These are phyloP conservation scores for Malus orientalis DNA, from an alignment of 306 rosid genomes.

Conservation along the genomic window DNA sequence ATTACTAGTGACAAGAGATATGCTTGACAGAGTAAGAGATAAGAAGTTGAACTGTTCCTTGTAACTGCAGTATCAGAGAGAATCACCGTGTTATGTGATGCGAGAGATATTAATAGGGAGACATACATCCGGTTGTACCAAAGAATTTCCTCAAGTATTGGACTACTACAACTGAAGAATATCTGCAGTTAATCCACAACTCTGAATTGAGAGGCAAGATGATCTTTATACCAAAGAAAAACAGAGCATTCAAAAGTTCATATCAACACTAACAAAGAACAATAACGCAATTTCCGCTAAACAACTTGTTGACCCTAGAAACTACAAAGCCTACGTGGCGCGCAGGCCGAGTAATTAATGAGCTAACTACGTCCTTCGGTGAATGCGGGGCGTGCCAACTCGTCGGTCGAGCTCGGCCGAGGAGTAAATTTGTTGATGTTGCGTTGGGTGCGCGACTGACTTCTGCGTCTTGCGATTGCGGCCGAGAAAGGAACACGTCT, in stretches of 20 bases:
- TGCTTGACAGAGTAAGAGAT: slow-evolving; percentile 2
- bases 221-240: background rate
- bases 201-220: background rate
- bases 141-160: background rate
- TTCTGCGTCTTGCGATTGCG: too few relatives aligned
- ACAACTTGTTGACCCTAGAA: background rate
- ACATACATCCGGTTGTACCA: background rate
- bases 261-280: background rate
- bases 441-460: too few relatives aligned
- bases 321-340: too few relatives aligned
- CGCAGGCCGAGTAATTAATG: too few relatives aligned
- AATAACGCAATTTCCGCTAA: background rate
- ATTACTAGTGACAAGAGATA: background rate
- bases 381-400: too few relatives aligned
- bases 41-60: background rate
- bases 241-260: background rate
- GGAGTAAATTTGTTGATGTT: too few relatives aligned
- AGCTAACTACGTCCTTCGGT: too few relatives aligned
- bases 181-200: background rate
- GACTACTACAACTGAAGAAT: background rate
- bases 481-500: too few relatives aligned
- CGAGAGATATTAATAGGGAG: background rate
- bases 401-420: too few relatives aligned
- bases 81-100: background rate
- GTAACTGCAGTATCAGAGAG: background rate